Base-by-base conservation (phyloP, 495 filamentous ascomycete genomes). In the Stereocaulon alpinum region DNA sequence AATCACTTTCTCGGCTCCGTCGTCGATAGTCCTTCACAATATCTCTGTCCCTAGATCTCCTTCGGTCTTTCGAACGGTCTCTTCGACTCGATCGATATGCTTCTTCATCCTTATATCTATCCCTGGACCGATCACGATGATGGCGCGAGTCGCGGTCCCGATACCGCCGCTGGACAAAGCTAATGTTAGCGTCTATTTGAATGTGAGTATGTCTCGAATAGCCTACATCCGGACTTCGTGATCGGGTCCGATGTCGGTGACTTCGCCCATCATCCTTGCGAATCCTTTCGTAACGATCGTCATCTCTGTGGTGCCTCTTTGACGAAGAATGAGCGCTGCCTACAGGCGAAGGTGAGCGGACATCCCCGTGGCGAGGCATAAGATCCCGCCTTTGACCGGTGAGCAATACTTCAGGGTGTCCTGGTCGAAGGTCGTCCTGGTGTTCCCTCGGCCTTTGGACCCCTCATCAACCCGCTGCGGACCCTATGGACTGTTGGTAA, bases 341-440 rank as follows among this genome's bases (percentile, higher is more conserved):
- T 90, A 86, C 85, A 86, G 87, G 87, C 83, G 87, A 89, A 88
- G 87, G 87, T 91, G 87, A 91, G 86, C 86, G 87, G 83, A 86
- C 84, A 83, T 89, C 86, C 84, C 82, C 86, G 81, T 82, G 87
- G 79, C 87, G 87, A 86, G 87, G 86, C 87, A 91, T 91, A 74
- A 59, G 37, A 73, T 86, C 80, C 78, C 80, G 75, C 76, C 77
- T 80, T 75, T 74, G 77, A 78, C 80, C 67, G 80, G 79, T 84
- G 77, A 80, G 73, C 75, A 73, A 78, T 86, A 86, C 82, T 81
- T 77, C 68, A 69, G 22, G 27, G 0, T 41, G 11, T 32, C 15
- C 27, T 14, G 24, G 6, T 32, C 24, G 32, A 41, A 30, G 20
- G 14, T n/a, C 4, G 14, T n/a, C 40, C 47, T 4, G 30, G 30